Conservation (phyloP, 768 basidiomycete genomes). For the Xanthoconium stramineum region DNA sequence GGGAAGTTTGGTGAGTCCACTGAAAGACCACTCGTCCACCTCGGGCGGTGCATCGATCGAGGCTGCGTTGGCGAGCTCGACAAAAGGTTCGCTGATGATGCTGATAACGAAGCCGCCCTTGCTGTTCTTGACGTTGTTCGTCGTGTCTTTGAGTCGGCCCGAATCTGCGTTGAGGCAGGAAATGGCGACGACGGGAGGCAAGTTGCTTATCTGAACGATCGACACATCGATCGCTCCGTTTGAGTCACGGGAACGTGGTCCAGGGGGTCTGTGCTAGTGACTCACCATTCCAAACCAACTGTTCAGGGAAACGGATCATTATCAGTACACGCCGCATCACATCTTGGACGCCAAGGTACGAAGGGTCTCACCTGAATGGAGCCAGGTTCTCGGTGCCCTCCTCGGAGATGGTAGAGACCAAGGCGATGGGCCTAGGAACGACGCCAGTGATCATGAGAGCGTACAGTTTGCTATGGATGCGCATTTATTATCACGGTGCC, state of each 20-base stretch:
- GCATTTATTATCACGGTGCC: too few species aligned
- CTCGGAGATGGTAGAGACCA: too few species aligned
- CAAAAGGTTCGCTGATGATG: conserved; percentile 51
- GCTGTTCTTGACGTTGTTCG: conserved; percentile 39
- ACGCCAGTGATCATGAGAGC: conserved; percentile 35
- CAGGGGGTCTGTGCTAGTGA: too few species aligned
- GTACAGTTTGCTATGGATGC: conserved; percentile 24
- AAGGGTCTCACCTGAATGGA: too few species aligned
- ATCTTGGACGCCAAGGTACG: conserved; percentile 14
- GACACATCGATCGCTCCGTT: too few species aligned
- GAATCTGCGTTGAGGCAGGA: conserved; percentile 17
- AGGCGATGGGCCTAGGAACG: too few species aligned
- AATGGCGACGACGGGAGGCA: conserved; percentile 38
- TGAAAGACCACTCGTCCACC: conserved; percentile 39
- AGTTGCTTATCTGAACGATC: conserved; percentile 15
- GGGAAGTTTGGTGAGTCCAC: background rate
- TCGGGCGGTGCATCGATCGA: conserved; percentile 36
- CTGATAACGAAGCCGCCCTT: conserved; percentile 47
- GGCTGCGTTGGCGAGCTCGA: conserved; percentile 38
- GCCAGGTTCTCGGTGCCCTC: too few species aligned
- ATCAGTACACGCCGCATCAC: conserved; percentile 16
- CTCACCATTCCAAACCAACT: conserved; percentile 28
- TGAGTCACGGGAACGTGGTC: too few species aligned
- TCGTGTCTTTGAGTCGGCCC: conserved; percentile 39
- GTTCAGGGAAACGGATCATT: background rate